Percentiles rank a stretch among this genome's conserved stretches.
Evolutionary conservation across 176 grass and related monocot genomes (phyloP).

Genomic region (Raddia distichophylla): DNA sequence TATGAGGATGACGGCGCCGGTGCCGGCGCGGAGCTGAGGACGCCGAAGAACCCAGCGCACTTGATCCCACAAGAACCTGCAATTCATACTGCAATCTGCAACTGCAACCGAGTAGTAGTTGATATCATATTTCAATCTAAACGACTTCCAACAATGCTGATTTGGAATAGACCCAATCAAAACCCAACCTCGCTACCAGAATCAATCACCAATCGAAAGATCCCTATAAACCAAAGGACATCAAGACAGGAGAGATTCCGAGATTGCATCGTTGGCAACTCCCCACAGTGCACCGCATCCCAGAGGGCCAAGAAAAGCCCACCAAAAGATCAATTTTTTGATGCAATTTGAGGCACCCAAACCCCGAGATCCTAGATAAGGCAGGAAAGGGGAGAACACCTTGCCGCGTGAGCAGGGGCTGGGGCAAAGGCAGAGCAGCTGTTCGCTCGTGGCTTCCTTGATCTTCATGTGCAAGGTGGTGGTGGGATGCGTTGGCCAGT

Average conservation of each 20-base stretch:
- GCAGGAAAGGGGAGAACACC: slow-evolving; percentile 39
- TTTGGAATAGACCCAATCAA: neutral
- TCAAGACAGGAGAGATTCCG: neutral
- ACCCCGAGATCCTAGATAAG: slow-evolving; percentile 30
- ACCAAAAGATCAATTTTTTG: slow-evolving; percentile 24
- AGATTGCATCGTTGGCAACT: neutral
- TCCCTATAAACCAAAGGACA: neutral
- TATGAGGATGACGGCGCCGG: no score
- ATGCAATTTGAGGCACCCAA: slow-evolving; percentile 27
- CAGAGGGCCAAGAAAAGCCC: neutral
- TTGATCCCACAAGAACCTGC: no score
- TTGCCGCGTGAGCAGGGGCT: slow-evolving; percentile 89
- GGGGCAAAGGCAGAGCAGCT: neutral
- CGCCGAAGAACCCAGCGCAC: no score
- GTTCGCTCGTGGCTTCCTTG: no score
- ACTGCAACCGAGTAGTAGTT: no score
- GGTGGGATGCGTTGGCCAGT: no score
- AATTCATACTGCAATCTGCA: no score
- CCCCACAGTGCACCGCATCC: neutral
- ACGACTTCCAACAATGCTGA: neutral
- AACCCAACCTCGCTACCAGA: slow-evolving; percentile 2
- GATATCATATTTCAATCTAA: slow-evolving; percentile 4
- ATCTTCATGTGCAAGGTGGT: no score
- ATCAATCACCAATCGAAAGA: neutral
- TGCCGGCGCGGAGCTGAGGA: no score